Conservation (phyloP, 441 rosid species). For the Sinapis alba region DNA sequence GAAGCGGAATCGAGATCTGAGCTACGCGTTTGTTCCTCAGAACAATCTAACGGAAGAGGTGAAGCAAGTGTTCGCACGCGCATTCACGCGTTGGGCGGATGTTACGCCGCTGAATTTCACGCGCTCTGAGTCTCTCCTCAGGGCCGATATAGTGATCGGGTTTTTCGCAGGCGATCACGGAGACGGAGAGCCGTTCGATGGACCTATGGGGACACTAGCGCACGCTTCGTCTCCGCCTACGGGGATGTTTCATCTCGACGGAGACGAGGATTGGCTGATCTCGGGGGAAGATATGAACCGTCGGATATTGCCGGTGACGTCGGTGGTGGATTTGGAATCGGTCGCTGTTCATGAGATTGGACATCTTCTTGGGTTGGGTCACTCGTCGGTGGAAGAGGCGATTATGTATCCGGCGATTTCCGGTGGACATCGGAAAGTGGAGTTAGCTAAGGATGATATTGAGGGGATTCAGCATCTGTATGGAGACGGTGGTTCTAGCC, state of each 20-base stretch:
- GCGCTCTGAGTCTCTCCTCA: conserved; percentile 31
- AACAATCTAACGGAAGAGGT: conserved; percentile 47
- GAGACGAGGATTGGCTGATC: conserved; percentile 71
- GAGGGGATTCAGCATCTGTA: conserved; percentile 66
- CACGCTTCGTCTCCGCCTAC: conserved; percentile 91
- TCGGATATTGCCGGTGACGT: conserved; percentile 28
- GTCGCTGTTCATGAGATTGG: conserved; percentile 90
- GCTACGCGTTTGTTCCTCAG: conserved; percentile 56
- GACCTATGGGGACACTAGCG: conserved; percentile 75
- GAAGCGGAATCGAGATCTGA: conserved; percentile 44
- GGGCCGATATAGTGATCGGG: conserved; percentile 65
- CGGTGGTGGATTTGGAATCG: conserved; percentile 82
- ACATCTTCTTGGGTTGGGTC: conserved; percentile 78
- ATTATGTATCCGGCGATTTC: conserved; percentile 78
- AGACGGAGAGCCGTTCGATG: conserved; percentile 88
- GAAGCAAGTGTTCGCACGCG: conserved; percentile 59
- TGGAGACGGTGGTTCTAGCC: conserved; percentile 53
- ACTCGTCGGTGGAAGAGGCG: conserved; percentile 62
- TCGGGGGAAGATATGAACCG: conserved; percentile 28
- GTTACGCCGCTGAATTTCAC: conserved; percentile 70
- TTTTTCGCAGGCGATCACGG: conserved; percentile 78
- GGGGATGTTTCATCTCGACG: conserved; percentile 73
- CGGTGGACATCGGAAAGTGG: conserved; percentile 57
- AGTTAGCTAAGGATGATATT: conserved; percentile 59
- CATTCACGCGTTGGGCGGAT: conserved; percentile 69